A percentile compares a stretch with the other conserved stretches of the same genome.
phyloP scores from a whole-genome alignment of 2,329 filamentous ascomycete genomes.

The Xylaria sp. region DNA sequence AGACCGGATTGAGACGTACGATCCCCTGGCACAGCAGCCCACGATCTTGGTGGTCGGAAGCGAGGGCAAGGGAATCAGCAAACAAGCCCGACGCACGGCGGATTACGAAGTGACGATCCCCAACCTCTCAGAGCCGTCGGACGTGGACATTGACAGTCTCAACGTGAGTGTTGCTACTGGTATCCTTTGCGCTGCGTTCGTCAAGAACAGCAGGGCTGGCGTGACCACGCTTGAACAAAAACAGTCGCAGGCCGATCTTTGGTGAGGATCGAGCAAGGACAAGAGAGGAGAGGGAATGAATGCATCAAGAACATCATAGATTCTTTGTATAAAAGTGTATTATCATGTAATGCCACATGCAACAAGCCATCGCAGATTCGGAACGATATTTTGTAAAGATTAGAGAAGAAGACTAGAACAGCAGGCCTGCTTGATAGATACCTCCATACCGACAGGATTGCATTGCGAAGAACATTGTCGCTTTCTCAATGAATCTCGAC shows the following conservation, averaged over 20 bases:
- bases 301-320: not conserved
- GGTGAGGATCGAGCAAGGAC: conserved; percentile 13
- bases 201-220: conserved; percentile 34
- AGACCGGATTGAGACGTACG: conserved; percentile 43
- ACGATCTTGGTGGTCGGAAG: conserved; percentile 78
- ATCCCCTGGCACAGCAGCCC: conserved; percentile 55
- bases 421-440: not conserved
- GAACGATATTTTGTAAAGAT: too few species aligned
- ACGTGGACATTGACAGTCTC: conserved; percentile 71
- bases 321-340: not conserved
- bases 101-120: conserved; percentile 64
- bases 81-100: conserved; percentile 58
- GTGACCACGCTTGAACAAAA: conserved; percentile 14
- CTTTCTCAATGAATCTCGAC: too few species aligned
- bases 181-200: conserved; percentile 66
- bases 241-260: conserved; percentile 21
- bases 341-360: not conserved
- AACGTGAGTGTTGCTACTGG: conserved; percentile 89
- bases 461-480: too few species aligned
- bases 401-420: not conserved
- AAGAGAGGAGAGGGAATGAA: not conserved
- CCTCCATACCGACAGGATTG: too few species aligned
- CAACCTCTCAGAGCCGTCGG: conserved; percentile 41
- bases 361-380: not conserved
- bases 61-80: conserved; percentile 70